Evolutionary conservation across 352 stramenopile species (phyloP), one percentile per base, ranked within the genome.

Genomic region (Pythium dissotocum): DNA sequence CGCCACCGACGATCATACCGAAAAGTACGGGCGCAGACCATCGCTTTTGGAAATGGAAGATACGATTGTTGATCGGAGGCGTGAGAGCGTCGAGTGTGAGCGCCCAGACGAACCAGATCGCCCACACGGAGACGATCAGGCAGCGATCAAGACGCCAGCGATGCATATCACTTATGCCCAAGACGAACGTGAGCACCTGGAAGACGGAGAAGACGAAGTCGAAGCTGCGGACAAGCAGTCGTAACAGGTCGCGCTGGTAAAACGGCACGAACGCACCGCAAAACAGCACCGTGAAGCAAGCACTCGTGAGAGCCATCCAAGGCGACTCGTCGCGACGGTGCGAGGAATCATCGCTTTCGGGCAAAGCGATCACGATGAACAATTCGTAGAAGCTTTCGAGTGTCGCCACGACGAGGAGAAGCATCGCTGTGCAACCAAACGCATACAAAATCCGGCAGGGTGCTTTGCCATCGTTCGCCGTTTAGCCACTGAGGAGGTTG

Each of bases 51-150:
- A 71, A 61, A 5, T 51, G 24, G 18, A 51, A 67, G 18, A 42
- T 46, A 26, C 2, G 4, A 28, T 35, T 21, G 21, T 32, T 61
- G 55, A 58, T 44, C 1, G 52, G 51, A 16, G 65, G 65, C 51
- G 65, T 59, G 2, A 67, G 9, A 2, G 65, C 59, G 32, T 71
- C 65, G 2, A 67, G 13, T 7, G 51, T 21, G 16, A 71, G 59
- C 3, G 54, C n/a, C n/a, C n/a, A 71, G 16, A 65, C 48, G 44
- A 66, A 67, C 65, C 65, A 71, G 1, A 67, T 8, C 18, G 14
- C 16, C 28, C 49, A 67, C 8, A 13, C 55, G n/a, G 35, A 52
- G 4, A 56, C 52, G 33, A 63, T 49, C 48, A 52, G 36, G 9
- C 8, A 40, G n/a, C 52, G 59, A 35, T 32, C 30, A 26, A 32